phyloP scores from a whole-genome alignment of 495 filamentous ascomycete genomes.

The Xylaria nigripes region DNA sequence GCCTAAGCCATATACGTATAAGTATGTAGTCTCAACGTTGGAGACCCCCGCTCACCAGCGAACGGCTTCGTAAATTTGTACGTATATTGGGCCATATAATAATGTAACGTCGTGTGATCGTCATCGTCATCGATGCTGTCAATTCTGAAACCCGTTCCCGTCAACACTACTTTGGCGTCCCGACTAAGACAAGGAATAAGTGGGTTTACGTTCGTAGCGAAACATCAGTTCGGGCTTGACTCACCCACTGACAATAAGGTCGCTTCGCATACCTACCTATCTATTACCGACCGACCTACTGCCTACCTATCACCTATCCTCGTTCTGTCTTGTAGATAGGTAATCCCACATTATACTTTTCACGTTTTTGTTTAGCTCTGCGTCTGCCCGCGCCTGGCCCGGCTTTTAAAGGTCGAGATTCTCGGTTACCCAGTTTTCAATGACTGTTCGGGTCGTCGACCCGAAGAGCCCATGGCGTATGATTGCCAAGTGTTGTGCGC shows the following conservation, averaged over 20 bases:
- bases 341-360: no score
- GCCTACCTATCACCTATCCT: no score
- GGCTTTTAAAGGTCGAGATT: background rate
- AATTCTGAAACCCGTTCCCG: background rate
- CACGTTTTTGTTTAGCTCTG: background rate
- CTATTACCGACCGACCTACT: no score
- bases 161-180: background rate
- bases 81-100: background rate
- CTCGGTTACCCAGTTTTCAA: background rate
- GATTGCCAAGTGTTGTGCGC: background rate
- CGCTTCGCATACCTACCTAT: no score
- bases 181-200: background rate
- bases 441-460: constrained; percentile 5
- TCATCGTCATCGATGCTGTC: background rate
- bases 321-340: no score
- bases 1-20: no score
- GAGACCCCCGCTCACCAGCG: background rate
- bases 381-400: background rate
- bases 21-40: background rate
- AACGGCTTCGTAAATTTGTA: background rate
- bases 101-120: no score
- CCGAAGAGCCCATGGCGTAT: constrained; percentile 1
- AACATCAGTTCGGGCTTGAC: no score
- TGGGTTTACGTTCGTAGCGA: no score
- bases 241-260: no score